A percentile compares a stretch with the other conserved stretches of the same genome.
Evolutionary conservation across 768 basidiomycete species (phyloP).

Genomic region (Naematelia encephala): DNA sequence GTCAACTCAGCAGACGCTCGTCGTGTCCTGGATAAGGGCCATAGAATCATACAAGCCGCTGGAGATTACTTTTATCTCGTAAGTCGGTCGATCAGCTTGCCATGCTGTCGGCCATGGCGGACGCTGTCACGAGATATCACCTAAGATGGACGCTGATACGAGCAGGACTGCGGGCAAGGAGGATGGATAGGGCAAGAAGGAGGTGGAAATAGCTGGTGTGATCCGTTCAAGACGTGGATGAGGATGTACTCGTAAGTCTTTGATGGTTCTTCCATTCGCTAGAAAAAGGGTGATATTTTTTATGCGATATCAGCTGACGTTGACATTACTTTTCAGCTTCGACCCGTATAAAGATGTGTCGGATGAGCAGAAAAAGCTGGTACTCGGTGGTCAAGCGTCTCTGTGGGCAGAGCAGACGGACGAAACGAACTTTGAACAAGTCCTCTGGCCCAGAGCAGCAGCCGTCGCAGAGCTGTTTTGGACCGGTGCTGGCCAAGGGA

Average conservation of each 20-base stretch:
- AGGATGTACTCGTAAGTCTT: constrained; percentile 53
- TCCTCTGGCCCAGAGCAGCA: constrained; percentile 70
- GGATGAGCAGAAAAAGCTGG: constrained; percentile 55
- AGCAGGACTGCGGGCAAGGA: constrained; percentile 66
- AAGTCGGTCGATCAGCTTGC: constrained; percentile 28
- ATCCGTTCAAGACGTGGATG: constrained; percentile 78
- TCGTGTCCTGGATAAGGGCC: constrained; percentile 62
- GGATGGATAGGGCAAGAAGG: constrained; percentile 62
- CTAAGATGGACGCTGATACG: background rate
- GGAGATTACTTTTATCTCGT: constrained; percentile 76
- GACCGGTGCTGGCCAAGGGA: constrained; percentile 55
- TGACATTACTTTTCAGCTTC: constrained; percentile 56
- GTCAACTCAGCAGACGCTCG: constrained; percentile 63
- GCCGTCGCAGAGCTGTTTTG: constrained; percentile 74
- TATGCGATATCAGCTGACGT: background rate
- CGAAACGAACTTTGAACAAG: constrained; percentile 65
- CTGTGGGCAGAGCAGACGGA: constrained; percentile 62
- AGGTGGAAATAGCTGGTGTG: constrained; percentile 58
- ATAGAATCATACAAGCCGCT: constrained; percentile 64
- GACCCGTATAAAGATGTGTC: constrained; percentile 64
- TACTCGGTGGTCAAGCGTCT: constrained; percentile 71
- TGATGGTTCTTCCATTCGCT: background rate
- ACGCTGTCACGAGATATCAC: background rate
- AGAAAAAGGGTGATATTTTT: background rate
- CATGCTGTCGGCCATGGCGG: background rate